These are phyloP conservation scores for Astrothelium subdiscretum DNA, from an alignment of 495 filamentous ascomycete genomes.

Conservation along the genomic window DNA sequence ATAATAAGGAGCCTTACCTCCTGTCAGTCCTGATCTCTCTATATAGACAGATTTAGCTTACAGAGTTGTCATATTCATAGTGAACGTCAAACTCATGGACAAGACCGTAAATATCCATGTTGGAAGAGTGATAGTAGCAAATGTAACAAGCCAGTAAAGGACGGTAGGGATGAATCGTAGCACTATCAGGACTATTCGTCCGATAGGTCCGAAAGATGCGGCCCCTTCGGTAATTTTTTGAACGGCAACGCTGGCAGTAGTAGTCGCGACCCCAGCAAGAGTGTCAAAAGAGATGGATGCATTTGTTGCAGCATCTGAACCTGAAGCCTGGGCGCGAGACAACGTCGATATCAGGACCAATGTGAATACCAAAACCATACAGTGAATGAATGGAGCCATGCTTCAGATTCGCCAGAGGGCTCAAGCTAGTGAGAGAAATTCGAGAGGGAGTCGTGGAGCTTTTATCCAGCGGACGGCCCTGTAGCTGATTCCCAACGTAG, in stretches of 20 bases:
- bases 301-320: background rate
- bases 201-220: constrained; percentile 24
- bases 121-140: constrained; percentile 77
- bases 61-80: constrained; percentile 96
- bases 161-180: constrained; percentile 58
- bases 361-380: background rate
- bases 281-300: background rate
- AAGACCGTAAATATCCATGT: constrained; percentile 86
- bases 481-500: background rate
- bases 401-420: background rate
- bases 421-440: background rate
- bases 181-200: constrained; percentile 33
- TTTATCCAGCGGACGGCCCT: background rate
- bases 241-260: background rate
- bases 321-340: background rate
- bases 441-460: background rate
- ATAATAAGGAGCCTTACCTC: constrained; percentile 61
- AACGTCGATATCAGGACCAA: background rate
- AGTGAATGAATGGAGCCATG: background rate
- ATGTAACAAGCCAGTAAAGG: constrained; percentile 72
- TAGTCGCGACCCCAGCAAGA: background rate
- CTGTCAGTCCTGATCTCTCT: background rate
- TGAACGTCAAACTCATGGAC: constrained; percentile 91
- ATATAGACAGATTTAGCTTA: constrained; percentile 30
- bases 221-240: background rate